These are phyloP conservation scores for Cytospora piceicola DNA, from an alignment of 2,329 filamentous ascomycete genomes.

Conservation along the genomic window DNA sequence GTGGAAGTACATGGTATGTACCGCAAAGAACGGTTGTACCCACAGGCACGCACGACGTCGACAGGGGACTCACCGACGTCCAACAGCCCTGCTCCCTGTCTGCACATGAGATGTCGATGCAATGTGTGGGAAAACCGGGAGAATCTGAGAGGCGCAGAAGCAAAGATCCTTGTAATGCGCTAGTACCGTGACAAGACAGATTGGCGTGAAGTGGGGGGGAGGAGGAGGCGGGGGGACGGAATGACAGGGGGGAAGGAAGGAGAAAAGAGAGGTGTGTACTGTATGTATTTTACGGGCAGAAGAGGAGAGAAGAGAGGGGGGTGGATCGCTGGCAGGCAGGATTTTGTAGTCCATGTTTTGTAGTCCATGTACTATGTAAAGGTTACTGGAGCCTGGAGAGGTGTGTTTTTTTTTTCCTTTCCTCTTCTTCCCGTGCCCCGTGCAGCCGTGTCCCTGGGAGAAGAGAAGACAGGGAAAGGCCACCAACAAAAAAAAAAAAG, in stretches of 20 bases:
- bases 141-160: slow-evolving; percentile 30
- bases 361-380: not conserved
- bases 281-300: no score
- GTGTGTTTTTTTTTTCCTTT: not conserved
- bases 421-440: no score
- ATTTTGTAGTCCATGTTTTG: no score
- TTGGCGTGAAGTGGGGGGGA: slow-evolving; percentile 29
- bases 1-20: slow-evolving; percentile 11
- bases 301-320: not conserved
- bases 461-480: not conserved
- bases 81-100: slow-evolving; percentile 23
- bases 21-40: slow-evolving; percentile 7
- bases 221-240: not conserved
- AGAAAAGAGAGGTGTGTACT: not conserved
- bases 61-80: slow-evolving; percentile 26
- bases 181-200: slow-evolving; percentile 30
- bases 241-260: not conserved
- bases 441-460: no score
- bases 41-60: slow-evolving; percentile 12
- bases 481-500: not conserved
- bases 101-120: slow-evolving; percentile 29
- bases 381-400: not conserved
- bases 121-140: slow-evolving; percentile 29
- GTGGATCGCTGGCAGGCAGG: no score
- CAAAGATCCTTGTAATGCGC: slow-evolving; percentile 26